Evolutionary conservation across 495 filamentous ascomycete genomes (phyloP), one percentile per base, ranked within the genome.

Genomic region (Poronia punctata): DNA sequence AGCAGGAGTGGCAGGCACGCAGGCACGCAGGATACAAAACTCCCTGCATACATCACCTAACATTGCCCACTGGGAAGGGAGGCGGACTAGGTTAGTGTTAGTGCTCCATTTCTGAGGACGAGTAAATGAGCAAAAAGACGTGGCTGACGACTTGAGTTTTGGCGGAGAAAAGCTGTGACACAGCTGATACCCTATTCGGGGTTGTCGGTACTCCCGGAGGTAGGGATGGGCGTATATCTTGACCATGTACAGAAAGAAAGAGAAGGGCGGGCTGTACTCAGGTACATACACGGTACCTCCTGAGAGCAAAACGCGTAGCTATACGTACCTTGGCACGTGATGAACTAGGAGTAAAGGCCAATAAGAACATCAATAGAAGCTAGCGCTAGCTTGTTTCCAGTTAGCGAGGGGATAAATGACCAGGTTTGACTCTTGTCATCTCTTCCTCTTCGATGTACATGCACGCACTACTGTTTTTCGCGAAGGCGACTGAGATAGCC

Each of bases 401-500:
- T 23, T 39, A 39, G 12, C 14, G 22, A 46, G 35, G 34, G 43
- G 35, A 31, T 35, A 32, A 34, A 22, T 28, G 45, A 34, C 44
- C 37, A 48, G 38, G 45, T 37, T 15, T 40, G 46, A 49, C 22
- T 40, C 40, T n/a, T 40, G 33, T 43, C 46, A 49, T 34, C 41
- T 45, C 46, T 35, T 38, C 32, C 41, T 34, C 40, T 30, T 41
- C 20, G 17, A 31, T 32, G 27, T 35, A 45, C 41, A 24, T 12
- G 3, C 33, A 31, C 38, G 43, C 43, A 46, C 43, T 36, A 40
- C 36, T 46, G 28, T 46, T 46, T 46, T 46, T 40, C 43, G 42
- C 37, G 47, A 50, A 43, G 41, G 41, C 29, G 36, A 50, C 47
- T 41, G 47, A 46, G 45, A 37, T 39, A 32, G 42, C 32, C 42